Evolutionary conservation across 2,329 filamentous ascomycete genomes (phyloP).

Genomic region (Fonsecaea multimorphosa): DNA sequence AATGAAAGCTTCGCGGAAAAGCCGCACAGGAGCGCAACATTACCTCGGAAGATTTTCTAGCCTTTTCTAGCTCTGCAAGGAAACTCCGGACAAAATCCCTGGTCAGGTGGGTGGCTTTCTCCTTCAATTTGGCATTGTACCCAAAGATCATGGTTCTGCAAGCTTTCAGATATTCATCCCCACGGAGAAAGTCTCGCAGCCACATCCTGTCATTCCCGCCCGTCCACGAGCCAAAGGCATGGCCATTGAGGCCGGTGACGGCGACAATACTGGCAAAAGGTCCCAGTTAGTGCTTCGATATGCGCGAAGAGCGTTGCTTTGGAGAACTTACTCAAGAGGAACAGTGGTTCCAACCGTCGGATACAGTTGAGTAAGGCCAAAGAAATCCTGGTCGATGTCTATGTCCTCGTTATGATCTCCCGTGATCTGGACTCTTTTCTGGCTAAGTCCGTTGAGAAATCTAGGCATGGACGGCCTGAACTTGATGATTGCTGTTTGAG

Average conservation of each 20-base stretch:
- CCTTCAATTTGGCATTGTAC: not conserved
- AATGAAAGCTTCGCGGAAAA: not conserved
- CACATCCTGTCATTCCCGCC: constrained; percentile 3
- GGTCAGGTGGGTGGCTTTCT: not conserved
- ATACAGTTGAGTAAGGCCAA: constrained; percentile 5
- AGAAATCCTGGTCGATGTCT: constrained; percentile 6
- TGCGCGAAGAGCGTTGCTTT: not conserved
- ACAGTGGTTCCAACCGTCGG: not conserved
- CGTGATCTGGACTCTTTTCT: not conserved
- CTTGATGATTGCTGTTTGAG: constrained; percentile 1
- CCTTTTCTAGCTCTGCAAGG: not conserved
- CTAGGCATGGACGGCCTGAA: constrained; percentile 1
- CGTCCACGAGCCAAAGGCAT: constrained; percentile 2
- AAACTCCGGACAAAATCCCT: not conserved
- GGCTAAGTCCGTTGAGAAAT: not conserved
- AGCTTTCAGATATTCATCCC: not conserved
- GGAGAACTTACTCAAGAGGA: not conserved
- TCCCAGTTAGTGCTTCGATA: not conserved
- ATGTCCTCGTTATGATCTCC: not conserved
- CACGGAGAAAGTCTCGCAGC: not conserved
- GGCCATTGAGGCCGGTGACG: not conserved
- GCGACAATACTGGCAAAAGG: not conserved
- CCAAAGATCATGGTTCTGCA: constrained; percentile 2
- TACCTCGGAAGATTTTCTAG: not conserved
- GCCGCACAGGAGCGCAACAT: not conserved